These are phyloP conservation scores for Zoysia japonica DNA, from an alignment of 176 grass and related monocot species.

Conservation along the genomic window DNA sequence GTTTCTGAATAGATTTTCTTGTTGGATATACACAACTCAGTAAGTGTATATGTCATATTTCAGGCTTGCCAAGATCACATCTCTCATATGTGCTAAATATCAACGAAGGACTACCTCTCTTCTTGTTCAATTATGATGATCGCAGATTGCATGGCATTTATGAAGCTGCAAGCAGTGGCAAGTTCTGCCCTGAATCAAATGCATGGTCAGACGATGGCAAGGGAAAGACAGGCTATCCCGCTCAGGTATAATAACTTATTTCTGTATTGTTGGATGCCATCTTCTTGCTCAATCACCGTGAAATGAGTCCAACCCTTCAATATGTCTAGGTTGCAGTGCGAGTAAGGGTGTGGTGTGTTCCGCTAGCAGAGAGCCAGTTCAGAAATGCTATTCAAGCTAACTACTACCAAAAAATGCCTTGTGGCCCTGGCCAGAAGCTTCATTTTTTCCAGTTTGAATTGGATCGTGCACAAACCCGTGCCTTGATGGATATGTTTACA, in stretches of 20 bases:
- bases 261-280: conserved; percentile 26
- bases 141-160: conserved; percentile 76
- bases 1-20: conserved; percentile 1
- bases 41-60: conserved; percentile 13
- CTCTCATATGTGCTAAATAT: conserved; percentile 76
- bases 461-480: conserved; percentile 68
- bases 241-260: conserved; percentile 57
- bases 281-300: conserved; percentile 26
- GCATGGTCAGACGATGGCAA: conserved; percentile 68
- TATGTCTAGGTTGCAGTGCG: conserved; percentile 64
- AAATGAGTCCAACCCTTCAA: conserved; percentile 31
- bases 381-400: conserved; percentile 69
- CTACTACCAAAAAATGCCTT: conserved; percentile 54
- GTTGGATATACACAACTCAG: neutral
- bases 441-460: conserved; percentile 84
- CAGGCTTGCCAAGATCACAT: conserved; percentile 74
- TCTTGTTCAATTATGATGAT: conserved; percentile 81
- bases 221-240: conserved; percentile 74
- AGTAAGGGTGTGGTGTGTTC: conserved; percentile 51
- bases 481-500: conserved; percentile 67
- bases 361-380: conserved; percentile 66
- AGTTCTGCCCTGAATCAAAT: conserved; percentile 70
- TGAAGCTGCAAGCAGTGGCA: conserved; percentile 68
- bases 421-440: conserved; percentile 38
- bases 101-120: conserved; percentile 77